Conservation (phyloP, 179 eudicot species). For the Camellia oleifera region DNA sequence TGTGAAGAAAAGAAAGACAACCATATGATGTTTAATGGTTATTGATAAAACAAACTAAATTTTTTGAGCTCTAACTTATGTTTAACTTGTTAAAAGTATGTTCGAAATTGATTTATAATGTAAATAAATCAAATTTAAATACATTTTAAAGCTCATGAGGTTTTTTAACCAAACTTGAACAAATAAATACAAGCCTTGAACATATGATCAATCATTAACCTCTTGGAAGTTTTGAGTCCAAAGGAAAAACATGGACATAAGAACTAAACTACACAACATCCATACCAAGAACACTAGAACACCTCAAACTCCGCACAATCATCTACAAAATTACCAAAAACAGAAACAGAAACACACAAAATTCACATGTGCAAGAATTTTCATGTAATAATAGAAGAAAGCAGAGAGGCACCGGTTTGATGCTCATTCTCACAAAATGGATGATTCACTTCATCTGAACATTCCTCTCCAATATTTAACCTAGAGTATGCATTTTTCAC, state of each 20-base stretch:
- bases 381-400: conserved; percentile 17
- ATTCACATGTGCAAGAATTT: background rate
- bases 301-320: background rate
- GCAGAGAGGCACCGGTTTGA: conserved; percentile 39
- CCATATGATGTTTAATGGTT: no score
- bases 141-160: no score
- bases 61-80: no score
- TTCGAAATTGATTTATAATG: no score
- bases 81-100: no score
- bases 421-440: conserved; percentile 48
- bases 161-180: no score
- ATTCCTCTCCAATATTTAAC: conserved; percentile 12
- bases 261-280: background rate
- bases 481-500: conserved; percentile 11
- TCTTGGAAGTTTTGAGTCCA: background rate
- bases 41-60: no score
- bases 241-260: background rate
- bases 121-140: no score
- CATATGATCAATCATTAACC: no score
- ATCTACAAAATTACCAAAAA: no score
- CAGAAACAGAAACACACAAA: background rate
- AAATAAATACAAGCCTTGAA: no score
- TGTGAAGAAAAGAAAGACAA: no score
- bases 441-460: conserved; percentile 37
- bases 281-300: background rate